Percentiles rank a stretch among this genome's conserved stretches.
These are phyloP conservation scores for Cryptococcus wingfieldii DNA, from an alignment of 1,284 basidiomycete species.

Conservation along the genomic window DNA sequence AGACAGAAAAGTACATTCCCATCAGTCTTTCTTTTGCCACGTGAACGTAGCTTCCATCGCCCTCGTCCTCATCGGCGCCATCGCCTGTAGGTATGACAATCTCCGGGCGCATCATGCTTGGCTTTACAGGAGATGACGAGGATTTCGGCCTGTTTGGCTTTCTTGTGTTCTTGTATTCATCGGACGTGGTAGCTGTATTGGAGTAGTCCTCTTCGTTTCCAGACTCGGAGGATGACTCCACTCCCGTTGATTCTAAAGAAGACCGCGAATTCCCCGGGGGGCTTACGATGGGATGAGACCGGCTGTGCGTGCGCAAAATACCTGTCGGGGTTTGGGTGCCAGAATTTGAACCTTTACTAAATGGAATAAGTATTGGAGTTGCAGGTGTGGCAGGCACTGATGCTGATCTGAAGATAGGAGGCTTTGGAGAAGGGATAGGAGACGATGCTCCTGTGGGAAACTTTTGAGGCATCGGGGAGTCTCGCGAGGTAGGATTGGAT, in stretches of 20 bases:
- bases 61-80: conserved; percentile 7
- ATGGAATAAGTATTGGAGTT: conserved; percentile 6
- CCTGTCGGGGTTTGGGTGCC: neutral
- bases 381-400: conserved; percentile 12
- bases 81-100: conserved; percentile 21
- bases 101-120: conserved; percentile 12
- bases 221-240: conserved; percentile 2
- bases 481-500: conserved; percentile 10
- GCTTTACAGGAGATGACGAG: conserved; percentile 1
- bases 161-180: neutral
- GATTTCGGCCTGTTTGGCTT: neutral
- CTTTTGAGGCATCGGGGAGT: conserved; percentile 4
- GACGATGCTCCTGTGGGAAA: neutral
- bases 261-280: conserved; percentile 22
- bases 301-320: conserved; percentile 1
- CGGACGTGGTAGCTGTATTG: neutral
- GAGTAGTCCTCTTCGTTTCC: conserved; percentile 6
- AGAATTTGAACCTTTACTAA: neutral
- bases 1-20: conserved; percentile 53
- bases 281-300: conserved; percentile 9
- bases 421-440: conserved; percentile 2
- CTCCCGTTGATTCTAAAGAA: conserved; percentile 13
- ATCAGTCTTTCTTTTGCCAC: conserved; percentile 56
- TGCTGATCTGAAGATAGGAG: conserved; percentile 9
- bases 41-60: conserved; percentile 51